Base-by-base conservation (phyloP, 208 protist species). In the Acanthamoeba rhysodes region DNA sequence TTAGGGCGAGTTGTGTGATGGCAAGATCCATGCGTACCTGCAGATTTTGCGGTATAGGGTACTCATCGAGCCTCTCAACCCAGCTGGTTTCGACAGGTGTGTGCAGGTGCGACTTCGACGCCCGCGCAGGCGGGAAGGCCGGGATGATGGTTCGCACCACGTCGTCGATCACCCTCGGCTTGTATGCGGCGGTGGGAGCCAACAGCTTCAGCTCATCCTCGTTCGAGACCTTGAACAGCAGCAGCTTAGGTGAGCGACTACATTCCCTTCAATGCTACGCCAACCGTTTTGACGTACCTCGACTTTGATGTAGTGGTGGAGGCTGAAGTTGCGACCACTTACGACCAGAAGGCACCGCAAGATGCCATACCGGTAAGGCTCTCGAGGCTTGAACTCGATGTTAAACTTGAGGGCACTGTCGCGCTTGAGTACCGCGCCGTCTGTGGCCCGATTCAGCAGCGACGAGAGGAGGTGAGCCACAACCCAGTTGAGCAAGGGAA, bases 61-160 rank as follows among this genome's bases (percentile, higher is more conserved):
- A 82, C 37, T 82, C 74, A 3, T 53, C 74, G 20, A 82, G 45
- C 22, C 8, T 27, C 74, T 82, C 74, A 0, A 53, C 74, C 34
- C 37, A 82, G 22, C 10, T 7, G 9, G 70, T 80, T 45, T 80
- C 70, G 7, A 48, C 37, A 10, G 70, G 70, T 2, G 70, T 80
- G 32, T 80, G 70, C 29, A 80, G 37, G n/a, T 80, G 70, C n/a
- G 70, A 80, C 32, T 80, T 80, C 9, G 70, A 80, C 14, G 70
- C 70, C 2, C 70, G 29, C 1, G 70, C 16, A 22, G 32, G 70
- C 8, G 29, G 70, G 22, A 45, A 45, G 16, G 70, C 70, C 7
- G 70, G 70, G 37, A 80, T 80, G 70, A 80, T 80, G 70, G 41
- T 80, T 1, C 70, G 70, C 34, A 45, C 29, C 6, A 80, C 41